Evolutionary conservation across 306 rosid species (phyloP), one percentile per base, ranked within the genome.

Genomic region (Medicago ruthenica): DNA sequence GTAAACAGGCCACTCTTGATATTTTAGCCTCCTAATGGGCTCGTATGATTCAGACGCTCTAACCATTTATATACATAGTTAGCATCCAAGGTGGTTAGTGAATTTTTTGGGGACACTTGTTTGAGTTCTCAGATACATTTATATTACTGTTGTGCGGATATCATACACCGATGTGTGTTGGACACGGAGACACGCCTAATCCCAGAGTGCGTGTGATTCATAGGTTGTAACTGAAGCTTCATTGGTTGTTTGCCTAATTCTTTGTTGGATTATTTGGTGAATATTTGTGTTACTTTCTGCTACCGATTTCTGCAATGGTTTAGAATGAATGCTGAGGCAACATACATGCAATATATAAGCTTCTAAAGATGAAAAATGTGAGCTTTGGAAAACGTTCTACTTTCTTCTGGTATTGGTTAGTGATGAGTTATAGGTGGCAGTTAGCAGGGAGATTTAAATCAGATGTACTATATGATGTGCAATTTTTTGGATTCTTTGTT

Each of bases 211-310:
- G 0, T 18, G 61, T 54, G 31, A 20, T 54, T 18, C 31, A 54
- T 54, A 54, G 61, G 8, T 73, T 53, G 76, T 60, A 20, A 12
- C 18, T 60, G 67, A 69, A 70, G 42, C 31, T 76, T 68, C 48
- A 42, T 22, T 75, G 44, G 24, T 22, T 58, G 66, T 16, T 53
- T 83, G 39, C 14, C 27, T 74, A 36, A 31, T 45, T 42, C 36
- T 50, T 21, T 54, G 60, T 74, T 62, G 14, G 57, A 60, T 61
- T 53, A 40, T 59, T 41, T 12, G 54, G 22, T 44, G 41, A 63
- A 80, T 54, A 55, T 57, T 13, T 64, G 44, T 14, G 71, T 70
- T 71, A 57, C 55, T 76, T 4, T 73, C 61, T 53, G 71, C 15
- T 82, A 12, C 22, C 65, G 63, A 41, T 77, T 54, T 72, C 42